A percentile compares a stretch with the other conserved stretches of the same genome.
Evolutionary conservation across 1,139 yeast genomes (phyloP).

Genomic region (Hansenula lynferdii): DNA sequence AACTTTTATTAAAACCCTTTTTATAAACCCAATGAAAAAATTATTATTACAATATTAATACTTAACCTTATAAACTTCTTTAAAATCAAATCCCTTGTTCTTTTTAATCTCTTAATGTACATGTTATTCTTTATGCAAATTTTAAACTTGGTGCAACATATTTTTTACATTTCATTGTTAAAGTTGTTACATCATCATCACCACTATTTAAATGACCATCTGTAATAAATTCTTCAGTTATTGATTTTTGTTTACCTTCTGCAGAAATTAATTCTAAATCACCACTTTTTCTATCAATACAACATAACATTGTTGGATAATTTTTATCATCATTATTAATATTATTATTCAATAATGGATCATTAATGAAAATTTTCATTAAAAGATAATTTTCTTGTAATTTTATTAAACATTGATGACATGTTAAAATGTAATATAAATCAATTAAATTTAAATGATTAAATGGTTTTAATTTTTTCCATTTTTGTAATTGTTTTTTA

Average conservation of each 20-base stretch:
- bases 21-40: no score
- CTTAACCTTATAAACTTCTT: no score
- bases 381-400: slow-evolving; percentile 11
- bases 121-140: neutral
- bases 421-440: slow-evolving; percentile 9
- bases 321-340: slow-evolving; percentile 1
- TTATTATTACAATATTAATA: no score
- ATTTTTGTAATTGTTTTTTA: slow-evolving; percentile 14
- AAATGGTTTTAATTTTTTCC: slow-evolving; percentile 19
- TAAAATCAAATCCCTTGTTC: no score
- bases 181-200: neutral
- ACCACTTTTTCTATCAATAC: slow-evolving; percentile 13
- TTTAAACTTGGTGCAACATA: slow-evolving; percentile 6
- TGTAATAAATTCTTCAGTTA: neutral
- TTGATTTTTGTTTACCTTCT: slow-evolving; percentile 2
- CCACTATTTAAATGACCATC: neutral
- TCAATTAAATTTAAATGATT: slow-evolving; percentile 4
- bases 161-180: slow-evolving; percentile 3
- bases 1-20: no score
- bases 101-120: neutral
- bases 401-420: slow-evolving; percentile 11
- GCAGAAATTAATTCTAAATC: slow-evolving; percentile 9
- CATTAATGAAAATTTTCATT: slow-evolving; percentile 6
- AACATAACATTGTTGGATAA: slow-evolving; percentile 11
- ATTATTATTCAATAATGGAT: no score